Conservation (phyloP, 148 eudicot genomes). For the Fallopia convolvulus region DNA sequence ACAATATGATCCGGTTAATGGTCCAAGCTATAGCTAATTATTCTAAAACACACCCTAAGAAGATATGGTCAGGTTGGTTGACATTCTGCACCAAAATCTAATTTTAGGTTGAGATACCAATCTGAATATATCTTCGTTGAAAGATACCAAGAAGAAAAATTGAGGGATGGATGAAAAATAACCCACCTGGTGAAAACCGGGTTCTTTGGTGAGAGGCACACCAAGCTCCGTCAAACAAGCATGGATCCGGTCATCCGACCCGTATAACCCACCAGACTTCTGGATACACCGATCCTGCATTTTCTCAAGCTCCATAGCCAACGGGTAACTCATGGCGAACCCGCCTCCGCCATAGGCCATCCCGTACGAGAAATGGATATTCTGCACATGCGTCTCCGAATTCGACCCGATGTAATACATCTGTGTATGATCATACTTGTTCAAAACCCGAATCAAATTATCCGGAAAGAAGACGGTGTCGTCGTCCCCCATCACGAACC, state of each 20-base stretch:
- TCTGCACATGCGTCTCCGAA: conserved; percentile 51
- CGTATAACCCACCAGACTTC: conserved; percentile 37
- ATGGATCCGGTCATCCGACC: conserved; percentile 60
- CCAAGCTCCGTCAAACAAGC: conserved; percentile 66
- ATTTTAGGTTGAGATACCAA: too few species aligned
- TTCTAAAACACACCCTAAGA: too few species aligned
- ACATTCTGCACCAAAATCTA: too few species aligned
- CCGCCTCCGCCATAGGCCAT: conserved; percentile 81
- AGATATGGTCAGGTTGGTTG: too few species aligned
- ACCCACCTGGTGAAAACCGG: conserved; percentile 59
- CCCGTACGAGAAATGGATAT: conserved; percentile 31
- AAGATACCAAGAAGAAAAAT: neutral
- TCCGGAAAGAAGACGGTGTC: conserved; percentile 51
- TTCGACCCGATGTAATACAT: conserved; percentile 52
- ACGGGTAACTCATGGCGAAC: conserved; percentile 50
- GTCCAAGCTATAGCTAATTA: too few species aligned
- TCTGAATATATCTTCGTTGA: too few species aligned
- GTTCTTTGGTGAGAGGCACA: conserved; percentile 52
- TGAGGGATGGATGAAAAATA: neutral
- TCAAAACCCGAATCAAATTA: conserved; percentile 45
- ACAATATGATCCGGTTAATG: too few species aligned
- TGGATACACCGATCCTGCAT: conserved; percentile 47
- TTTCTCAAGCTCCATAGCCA: conserved; percentile 41
- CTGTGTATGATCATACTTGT: conserved; percentile 46
- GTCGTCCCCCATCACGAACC: conserved; percentile 66